phyloP scores from a whole-genome alignment of 2,329 filamentous ascomycete genomes.

The Colletotrichum sp. region DNA sequence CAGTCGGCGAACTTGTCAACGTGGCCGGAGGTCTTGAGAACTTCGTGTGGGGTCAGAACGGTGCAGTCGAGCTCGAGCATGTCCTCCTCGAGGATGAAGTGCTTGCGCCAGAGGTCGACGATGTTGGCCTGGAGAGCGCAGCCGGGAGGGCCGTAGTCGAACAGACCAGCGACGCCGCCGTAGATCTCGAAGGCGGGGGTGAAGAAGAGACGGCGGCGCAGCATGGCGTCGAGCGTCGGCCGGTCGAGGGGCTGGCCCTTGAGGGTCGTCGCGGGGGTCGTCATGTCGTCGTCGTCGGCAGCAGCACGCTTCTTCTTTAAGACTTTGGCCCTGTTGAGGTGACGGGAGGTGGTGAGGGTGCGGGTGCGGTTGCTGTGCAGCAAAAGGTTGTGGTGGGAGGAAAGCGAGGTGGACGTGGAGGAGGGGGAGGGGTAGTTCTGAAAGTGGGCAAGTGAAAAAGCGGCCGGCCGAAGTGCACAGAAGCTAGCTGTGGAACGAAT shows the following conservation, averaged over 20 bases:
- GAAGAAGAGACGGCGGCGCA: slow-evolving; percentile 90
- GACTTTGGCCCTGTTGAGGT: slow-evolving; percentile 8
- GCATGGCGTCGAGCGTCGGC: slow-evolving; percentile 79
- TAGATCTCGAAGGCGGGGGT: slow-evolving; percentile 97
- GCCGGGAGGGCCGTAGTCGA: slow-evolving; percentile 91
- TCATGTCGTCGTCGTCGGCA: slow-evolving; percentile 40
- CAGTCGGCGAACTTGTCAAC: slow-evolving; percentile 98
- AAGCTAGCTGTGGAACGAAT: slow-evolving; percentile 24
- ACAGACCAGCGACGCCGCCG: slow-evolving; percentile 85
- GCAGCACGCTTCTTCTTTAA: background rate
- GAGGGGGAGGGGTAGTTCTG: slow-evolving; percentile 21
- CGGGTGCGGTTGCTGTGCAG: background rate
- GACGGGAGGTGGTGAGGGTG: slow-evolving; percentile 13
- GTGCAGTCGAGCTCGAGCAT: slow-evolving; percentile 97
- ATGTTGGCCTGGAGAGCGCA: slow-evolving; percentile 88
- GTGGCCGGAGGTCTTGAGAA: slow-evolving; percentile 95
- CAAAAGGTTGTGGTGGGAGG: background rate
- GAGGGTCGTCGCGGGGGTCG: slow-evolving; percentile 71
- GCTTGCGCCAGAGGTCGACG: slow-evolving; percentile 88
- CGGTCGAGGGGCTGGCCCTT: slow-evolving; percentile 92
- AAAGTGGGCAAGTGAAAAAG: slow-evolving; percentile 17
- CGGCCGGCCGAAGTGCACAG: slow-evolving; percentile 23
- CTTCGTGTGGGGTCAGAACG: slow-evolving; percentile 89
- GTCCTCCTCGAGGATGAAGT: slow-evolving; percentile 91
- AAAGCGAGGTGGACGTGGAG: background rate